phyloP scores from a whole-genome alignment of 345 rosid genomes.

The Microthlaspi erraticum region DNA sequence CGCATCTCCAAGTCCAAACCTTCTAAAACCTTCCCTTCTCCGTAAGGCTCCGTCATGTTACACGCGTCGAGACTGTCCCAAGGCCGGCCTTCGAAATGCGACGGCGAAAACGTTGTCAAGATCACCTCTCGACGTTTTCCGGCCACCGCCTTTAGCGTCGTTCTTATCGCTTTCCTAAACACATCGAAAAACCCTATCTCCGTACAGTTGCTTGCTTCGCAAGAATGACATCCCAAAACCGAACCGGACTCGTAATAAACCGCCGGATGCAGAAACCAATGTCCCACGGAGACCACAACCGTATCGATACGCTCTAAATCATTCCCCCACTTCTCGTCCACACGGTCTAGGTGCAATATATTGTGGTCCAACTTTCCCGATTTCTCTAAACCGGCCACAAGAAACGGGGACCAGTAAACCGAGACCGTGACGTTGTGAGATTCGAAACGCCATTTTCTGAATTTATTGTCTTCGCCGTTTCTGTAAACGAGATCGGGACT shows the following conservation, averaged over 20 bases:
- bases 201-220: conserved; percentile 69
- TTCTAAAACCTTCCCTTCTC: conserved; percentile 66
- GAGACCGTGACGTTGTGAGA: conserved; percentile 64
- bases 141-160: conserved; percentile 56
- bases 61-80: conserved; percentile 97
- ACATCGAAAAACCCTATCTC: conserved; percentile 81
- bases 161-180: conserved; percentile 72
- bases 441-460: conserved; percentile 75
- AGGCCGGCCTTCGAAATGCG: conserved; percentile 88
- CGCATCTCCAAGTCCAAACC: conserved; percentile 84
- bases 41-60: conserved; percentile 72
- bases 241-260: conserved; percentile 70
- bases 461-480: conserved; percentile 78
- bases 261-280: conserved; percentile 94
- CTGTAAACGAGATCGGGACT: conserved; percentile 59
- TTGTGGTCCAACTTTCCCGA: conserved; percentile 78
- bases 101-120: conserved; percentile 81
- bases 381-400: conserved; percentile 83
- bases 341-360: conserved; percentile 61
- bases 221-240: conserved; percentile 84
- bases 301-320: conserved; percentile 62
- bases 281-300: conserved; percentile 80
- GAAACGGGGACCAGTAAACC: conserved; percentile 95
- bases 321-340: conserved; percentile 83
- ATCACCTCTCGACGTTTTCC: conserved; percentile 52